A percentile compares a stretch with the other conserved stretches of the same genome.
Conservation (phyloP, 1,284 basidiomycete genomes). For the Malassezia yamatoensis region DNA sequence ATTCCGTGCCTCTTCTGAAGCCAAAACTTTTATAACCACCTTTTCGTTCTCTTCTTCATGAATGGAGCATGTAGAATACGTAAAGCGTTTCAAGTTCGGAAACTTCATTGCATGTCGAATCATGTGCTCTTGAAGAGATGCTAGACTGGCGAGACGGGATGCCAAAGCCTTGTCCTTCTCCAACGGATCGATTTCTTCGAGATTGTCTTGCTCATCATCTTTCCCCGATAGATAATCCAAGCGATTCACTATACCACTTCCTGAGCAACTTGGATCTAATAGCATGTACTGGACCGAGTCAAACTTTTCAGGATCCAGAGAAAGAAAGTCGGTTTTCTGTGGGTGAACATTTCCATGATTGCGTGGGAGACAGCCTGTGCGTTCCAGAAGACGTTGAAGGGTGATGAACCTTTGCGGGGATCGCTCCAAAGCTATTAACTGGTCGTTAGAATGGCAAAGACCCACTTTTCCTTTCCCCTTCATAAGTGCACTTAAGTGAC, state of each 20-base stretch:
- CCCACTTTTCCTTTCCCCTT: slow-evolving; percentile 1
- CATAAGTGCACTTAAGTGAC: slow-evolving; percentile 70
- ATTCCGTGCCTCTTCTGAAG: slow-evolving; percentile 20
- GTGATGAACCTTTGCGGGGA: slow-evolving; percentile 22
- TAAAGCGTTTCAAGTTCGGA: slow-evolving; percentile 59
- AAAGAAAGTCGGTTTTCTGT: slow-evolving; percentile 30
- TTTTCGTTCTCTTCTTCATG: slow-evolving; percentile 83
- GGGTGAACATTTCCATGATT: slow-evolving; percentile 23
- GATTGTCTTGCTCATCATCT: slow-evolving; percentile 17
- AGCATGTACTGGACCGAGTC: slow-evolving; percentile 33
- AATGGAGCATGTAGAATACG: slow-evolving; percentile 92
- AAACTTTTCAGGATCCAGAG: slow-evolving; percentile 20
- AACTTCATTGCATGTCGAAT: slow-evolving; percentile 90
- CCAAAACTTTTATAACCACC: slow-evolving; percentile 55
- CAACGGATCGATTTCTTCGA: slow-evolving; percentile 9
- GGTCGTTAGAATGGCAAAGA: not conserved
- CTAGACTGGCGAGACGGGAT: slow-evolving; percentile 19
- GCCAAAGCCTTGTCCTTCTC: slow-evolving; percentile 4
- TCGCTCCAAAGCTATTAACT: slow-evolving; percentile 33
- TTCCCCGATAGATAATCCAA: slow-evolving; percentile 27
- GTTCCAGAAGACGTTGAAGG: slow-evolving; percentile 18
- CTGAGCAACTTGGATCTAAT: slow-evolving; percentile 39
- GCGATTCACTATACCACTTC: slow-evolving; percentile 39
- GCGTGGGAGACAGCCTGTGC: slow-evolving; percentile 14
- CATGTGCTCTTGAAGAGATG: slow-evolving; percentile 65